Base-by-base conservation (phyloP, 306 rosid species). In the Quercus bicolor region DNA sequence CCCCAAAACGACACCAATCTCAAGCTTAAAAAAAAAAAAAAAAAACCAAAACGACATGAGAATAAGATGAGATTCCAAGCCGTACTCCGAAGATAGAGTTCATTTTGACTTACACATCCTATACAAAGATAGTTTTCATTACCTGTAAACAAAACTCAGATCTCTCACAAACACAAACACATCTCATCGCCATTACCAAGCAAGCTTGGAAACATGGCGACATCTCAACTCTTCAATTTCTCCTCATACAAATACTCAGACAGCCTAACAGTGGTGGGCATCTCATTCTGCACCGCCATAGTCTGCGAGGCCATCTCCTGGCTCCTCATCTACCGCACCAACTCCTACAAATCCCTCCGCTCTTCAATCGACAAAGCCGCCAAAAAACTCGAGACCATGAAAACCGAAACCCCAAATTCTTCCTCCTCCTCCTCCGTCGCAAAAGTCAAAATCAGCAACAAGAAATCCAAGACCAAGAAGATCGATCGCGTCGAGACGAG, bases 301-400 rank as follows among this genome's bases (percentile, higher is more conserved):
- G 84, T 93, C 45, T 96, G 98, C 71, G 99, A 96, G 82, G 97
- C 96, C 64, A 96, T 96, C 85, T 96, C 99, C 13, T 96, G 99
- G 98, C 51, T 96, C 61, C 89, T 96, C 13, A 96, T 96, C 85
- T 96, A 96, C 85, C 97, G 97, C 70, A 93, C 98, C 78, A 96
- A 85, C 81, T 93, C 99, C 48, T 93, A 96, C 96, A 96, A 93
- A 80, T 86, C 95, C 79, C 98, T 96, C 62, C 91, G 98, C 40
- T 96, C 97, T 76, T 88, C 98, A 82, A 96, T 96, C 24, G 99
- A 96, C 87, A 96, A 89, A 77, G 98, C 99, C 79, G 80, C 98
- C 70, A 96, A 96, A 87, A 96, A 96, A 87, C 97, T 96, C 69
- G 99, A 95, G 93, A 91, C 96, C 43, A 95, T 95, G 98, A 95